Evolutionary conservation across 129 eudicot genomes (phyloP), one percentile per base, ranked within the genome.

Genomic region (Flaveria sonorensis): DNA sequence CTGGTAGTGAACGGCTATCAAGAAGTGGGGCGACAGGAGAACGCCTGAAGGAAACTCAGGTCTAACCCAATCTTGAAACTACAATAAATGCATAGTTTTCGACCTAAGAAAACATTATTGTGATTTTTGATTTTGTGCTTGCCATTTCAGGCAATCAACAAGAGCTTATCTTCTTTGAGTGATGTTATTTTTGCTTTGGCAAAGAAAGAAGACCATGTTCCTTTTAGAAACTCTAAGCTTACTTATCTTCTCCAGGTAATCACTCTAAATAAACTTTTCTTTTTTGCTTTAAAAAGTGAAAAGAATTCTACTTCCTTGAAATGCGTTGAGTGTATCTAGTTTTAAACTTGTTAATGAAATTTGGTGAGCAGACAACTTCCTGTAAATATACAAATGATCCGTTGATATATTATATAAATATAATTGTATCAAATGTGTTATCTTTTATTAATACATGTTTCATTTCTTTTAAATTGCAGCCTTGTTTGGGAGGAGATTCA

Each of bases 401-500:
- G n/a, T 30, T 30, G 36, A 30, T 28, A 28, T 28, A 7, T 51
- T 51, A n/a, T 51, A 51, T 16, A 7, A 1, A 51, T 51, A 5
- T 16, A 51, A 15, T 6, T 16, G 6, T 12, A 3, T 50, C 7
- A 14, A 16, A 50, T 14, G 19, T 50, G 56, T 50, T 50, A 4
- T 10, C 4, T 28, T 19, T 21, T 57, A 9, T 21, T 18, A 19
- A 9, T 59, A 61, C 2, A 13, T 61, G 68, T 24, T 14, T 10
- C 53, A 14, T 75, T 14, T 28, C 13, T 32, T 65, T 0, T 15
- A 4, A 65, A 1, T 0, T 81, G 69, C 72, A 89, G 91, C 94
- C 94, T 52, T 89, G 94, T 63, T 84, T 89, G 81, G 94, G 91
- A 9, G 91, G 94, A 43, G 90, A 89, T 71, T 86, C 91, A 4